These are phyloP conservation scores for Lachancea dasiensis DNA, from an alignment of 805 yeast species.

Conservation along the genomic window DNA sequence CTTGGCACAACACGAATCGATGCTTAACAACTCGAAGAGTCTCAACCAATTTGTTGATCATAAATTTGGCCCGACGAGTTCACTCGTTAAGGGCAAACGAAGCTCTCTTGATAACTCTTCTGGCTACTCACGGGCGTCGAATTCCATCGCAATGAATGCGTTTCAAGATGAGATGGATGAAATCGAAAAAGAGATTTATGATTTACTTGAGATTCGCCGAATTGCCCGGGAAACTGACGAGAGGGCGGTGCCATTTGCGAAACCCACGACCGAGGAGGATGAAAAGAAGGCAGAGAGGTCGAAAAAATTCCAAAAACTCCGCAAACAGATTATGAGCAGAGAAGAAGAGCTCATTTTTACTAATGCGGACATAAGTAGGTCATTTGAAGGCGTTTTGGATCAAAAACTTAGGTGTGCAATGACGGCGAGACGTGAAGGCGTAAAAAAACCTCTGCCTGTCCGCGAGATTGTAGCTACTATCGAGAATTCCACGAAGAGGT, in stretches of 20 bases:
- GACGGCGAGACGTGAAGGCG: no score
- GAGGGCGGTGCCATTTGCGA: background rate
- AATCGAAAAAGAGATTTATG: slow-evolving; percentile 3
- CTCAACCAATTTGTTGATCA: no score
- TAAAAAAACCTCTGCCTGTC: background rate
- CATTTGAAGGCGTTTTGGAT: no score
- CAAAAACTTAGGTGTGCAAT: no score
- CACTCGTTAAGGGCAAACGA: no score
- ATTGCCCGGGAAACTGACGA: background rate
- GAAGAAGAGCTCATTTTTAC: no score
- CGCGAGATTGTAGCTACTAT: slow-evolving; percentile 2
- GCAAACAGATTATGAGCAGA: slow-evolving; percentile 2
- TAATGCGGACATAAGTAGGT: no score
- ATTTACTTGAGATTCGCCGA: background rate
- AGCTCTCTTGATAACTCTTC: background rate
- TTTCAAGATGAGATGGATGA: slow-evolving; percentile 1
- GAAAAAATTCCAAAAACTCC: background rate
- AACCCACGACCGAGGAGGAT: background rate
- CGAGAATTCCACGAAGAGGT: slow-evolving; percentile 1
- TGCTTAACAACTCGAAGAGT: no score
- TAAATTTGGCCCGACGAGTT: no score
- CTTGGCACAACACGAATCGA: no score
- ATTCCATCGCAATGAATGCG: background rate
- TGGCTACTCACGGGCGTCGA: background rate
- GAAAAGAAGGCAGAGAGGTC: slow-evolving; percentile 1